Conservation (phyloP, 1,284 basidiomycete species). For the Naganishia sp. region DNA sequence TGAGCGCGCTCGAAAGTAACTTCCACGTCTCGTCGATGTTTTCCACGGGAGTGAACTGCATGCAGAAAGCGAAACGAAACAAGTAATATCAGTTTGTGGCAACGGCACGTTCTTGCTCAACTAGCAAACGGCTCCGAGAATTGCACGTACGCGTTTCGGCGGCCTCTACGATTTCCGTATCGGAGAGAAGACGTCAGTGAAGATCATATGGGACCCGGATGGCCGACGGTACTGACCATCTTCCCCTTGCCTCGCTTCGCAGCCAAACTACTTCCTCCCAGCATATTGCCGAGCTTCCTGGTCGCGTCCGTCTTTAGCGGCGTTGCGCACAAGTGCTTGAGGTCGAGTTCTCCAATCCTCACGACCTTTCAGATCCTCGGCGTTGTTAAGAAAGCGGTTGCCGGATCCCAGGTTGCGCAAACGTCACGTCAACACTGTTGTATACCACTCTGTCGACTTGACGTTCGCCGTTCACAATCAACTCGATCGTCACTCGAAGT, state of each 20-base stretch:
- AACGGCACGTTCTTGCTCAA: too few species aligned
- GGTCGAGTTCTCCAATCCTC: too few species aligned
- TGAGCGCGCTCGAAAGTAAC: slow-evolving; percentile 66
- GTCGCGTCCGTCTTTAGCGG: too few species aligned
- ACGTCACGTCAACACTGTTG: slow-evolving; percentile 19
- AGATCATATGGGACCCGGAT: background rate
- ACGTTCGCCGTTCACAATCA: background rate
- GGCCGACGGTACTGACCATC: background rate
- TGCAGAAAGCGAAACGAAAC: background rate
- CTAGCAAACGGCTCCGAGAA: too few species aligned
- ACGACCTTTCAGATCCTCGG: too few species aligned
- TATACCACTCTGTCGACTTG: too few species aligned
- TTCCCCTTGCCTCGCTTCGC: slow-evolving; percentile 29
- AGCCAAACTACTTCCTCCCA: slow-evolving; percentile 27
- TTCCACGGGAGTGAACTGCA: slow-evolving; percentile 36
- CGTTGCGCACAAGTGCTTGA: too few species aligned
- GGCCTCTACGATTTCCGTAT: background rate
- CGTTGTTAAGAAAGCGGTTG: too few species aligned
- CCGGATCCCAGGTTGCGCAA: background rate
- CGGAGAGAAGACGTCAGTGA: background rate
- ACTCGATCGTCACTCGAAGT: background rate
- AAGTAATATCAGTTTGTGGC: too few species aligned
- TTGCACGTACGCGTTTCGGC: slow-evolving; percentile 16
- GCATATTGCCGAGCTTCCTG: slow-evolving; percentile 4
- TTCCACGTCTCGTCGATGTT: slow-evolving; percentile 52